Evolutionary conservation across 2,329 filamentous ascomycete species (phyloP).

Genomic region (Pseudogymnoascus sp.): DNA sequence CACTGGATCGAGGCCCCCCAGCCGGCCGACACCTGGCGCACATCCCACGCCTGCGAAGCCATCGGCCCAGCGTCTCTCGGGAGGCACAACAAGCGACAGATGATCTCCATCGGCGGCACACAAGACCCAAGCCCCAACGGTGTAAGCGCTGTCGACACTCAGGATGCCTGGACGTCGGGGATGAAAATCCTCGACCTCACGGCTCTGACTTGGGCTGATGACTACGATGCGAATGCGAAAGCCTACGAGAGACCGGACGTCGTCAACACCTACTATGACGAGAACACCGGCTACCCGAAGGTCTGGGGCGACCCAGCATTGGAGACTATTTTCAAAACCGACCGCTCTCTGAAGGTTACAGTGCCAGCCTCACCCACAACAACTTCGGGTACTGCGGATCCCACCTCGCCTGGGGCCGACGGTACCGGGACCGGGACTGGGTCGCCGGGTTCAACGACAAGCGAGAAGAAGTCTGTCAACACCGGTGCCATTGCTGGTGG

Average conservation of each 20-base stretch:
- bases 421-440: background rate
- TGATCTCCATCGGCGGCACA: conserved; percentile 15
- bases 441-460: background rate
- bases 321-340: conserved; percentile 3
- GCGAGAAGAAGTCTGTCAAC: conserved; percentile 6
- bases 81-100: conserved; percentile 11
- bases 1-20: conserved; percentile 15
- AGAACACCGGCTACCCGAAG: background rate
- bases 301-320: background rate
- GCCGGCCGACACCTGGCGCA: conserved; percentile 11
- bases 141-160: background rate
- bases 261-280: conserved; percentile 15
- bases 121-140: background rate
- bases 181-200: conserved; percentile 17
- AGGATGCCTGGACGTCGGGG: conserved; percentile 3
- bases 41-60: conserved; percentile 12
- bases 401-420: background rate
- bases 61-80: conserved; percentile 11
- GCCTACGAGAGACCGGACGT: conserved; percentile 13
- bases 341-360: conserved; percentile 2
- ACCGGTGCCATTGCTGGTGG: conserved; percentile 18
- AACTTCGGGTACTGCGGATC: background rate
- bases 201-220: conserved; percentile 11
- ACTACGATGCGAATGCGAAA: conserved; percentile 11
- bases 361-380: background rate